phyloP scores from a whole-genome alignment of 129 eudicot genomes.

The Lactuca saligna region DNA sequence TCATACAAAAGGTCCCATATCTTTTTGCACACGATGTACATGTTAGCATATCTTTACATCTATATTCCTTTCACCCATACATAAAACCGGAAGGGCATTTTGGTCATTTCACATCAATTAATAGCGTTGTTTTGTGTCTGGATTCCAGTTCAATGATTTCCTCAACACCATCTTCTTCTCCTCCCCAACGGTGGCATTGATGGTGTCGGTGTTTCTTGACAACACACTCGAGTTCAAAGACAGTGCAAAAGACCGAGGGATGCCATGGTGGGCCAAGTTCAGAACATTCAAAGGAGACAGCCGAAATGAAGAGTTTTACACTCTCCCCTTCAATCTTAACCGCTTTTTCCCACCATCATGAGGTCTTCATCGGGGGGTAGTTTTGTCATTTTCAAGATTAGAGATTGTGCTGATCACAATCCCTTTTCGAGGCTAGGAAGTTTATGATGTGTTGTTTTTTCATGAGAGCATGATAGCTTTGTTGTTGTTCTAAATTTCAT shows the following conservation, averaged over 20 bases:
- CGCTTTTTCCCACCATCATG: conserved; percentile 97
- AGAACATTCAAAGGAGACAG: conserved; percentile 97
- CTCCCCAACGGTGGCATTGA: conserved; percentile 87
- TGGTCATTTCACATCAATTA: background rate
- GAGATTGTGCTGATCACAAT: conserved; percentile 44
- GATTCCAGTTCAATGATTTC: conserved; percentile 86
- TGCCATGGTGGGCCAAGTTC: conserved; percentile 99
- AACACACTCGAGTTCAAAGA: conserved; percentile 90
- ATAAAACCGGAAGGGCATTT: no score
- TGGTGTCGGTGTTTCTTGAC: conserved; percentile 86
- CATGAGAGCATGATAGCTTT: conserved; percentile 47
- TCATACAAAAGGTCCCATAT: no score
- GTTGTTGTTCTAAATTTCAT: conserved; percentile 49
- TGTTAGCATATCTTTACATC: background rate
- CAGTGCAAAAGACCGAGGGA: conserved; percentile 86
- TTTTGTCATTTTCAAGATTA: conserved; percentile 31
- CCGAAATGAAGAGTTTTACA: conserved; percentile 94
- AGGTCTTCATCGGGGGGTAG: conserved; percentile 25
- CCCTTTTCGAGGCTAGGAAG: conserved; percentile 21
- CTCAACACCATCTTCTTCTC: conserved; percentile 89
- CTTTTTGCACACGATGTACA: background rate
- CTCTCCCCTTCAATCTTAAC: conserved; percentile 97
- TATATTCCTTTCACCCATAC: no score
- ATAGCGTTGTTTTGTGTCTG: background rate
- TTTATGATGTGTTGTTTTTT: conserved; percentile 15